phyloP scores from a whole-genome alignment of 331 rosid species.

The Spiraea crenata region DNA sequence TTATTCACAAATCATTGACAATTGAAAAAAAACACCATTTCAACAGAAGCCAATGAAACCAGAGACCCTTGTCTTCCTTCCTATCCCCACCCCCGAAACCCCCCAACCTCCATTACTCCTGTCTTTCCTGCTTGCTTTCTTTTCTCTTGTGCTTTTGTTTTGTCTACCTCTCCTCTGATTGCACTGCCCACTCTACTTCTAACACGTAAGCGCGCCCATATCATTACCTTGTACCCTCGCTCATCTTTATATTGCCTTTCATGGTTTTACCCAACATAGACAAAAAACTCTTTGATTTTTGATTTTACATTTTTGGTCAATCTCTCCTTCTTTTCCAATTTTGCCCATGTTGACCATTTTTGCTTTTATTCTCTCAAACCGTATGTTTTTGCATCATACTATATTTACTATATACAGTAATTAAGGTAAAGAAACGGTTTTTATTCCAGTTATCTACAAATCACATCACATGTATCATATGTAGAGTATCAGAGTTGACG shows the following conservation, averaged over 20 bases:
- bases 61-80: neutral
- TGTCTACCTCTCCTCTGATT: neutral
- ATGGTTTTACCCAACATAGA: neutral
- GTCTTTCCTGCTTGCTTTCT: conserved; percentile 8
- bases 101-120: conserved; percentile 9
- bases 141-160: neutral
- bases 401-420: too few species aligned
- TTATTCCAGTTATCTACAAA: too few species aligned
- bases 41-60: too few species aligned
- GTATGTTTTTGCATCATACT: too few species aligned
- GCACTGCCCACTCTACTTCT: conserved; percentile 15
- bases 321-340: neutral
- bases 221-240: conserved; percentile 25
- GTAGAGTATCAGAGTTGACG: too few species aligned
- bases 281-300: neutral
- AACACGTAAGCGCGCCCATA: conserved; percentile 37
- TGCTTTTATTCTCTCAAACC: too few species aligned
- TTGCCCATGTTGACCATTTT: neutral
- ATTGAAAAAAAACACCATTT: too few species aligned
- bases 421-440: too few species aligned
- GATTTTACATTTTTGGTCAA: neutral
- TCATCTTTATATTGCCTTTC: neutral
- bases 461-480: too few species aligned
- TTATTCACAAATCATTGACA: neutral
- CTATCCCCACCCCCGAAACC: conserved; percentile 14